Base-by-base conservation (phyloP, 768 basidiomycete genomes). In the Lactarius sanguifluus region DNA sequence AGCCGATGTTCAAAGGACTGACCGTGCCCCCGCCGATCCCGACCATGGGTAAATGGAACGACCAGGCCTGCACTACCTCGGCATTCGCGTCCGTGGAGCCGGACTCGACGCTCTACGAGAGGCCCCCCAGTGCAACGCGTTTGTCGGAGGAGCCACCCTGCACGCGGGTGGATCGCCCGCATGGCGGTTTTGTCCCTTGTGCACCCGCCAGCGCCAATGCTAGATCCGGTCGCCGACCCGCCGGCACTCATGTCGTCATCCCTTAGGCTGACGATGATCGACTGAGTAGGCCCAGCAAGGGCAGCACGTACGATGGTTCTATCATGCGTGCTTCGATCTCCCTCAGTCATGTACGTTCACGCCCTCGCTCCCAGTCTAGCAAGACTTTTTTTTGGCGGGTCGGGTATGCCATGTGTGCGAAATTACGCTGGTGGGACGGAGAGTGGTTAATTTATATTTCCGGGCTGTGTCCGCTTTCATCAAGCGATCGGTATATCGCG, bases 391-490 rank as follows among this genome's bases (percentile, higher is more conserved):
- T 82, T 13, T 70, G 23, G 5, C 36, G 75, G 67, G 15, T 71
- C 80, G 15, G 81, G 82, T 64, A 76, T 72, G 16, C 73, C 75
- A 34, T 76, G 74, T 61, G 86, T 86, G n/a, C 10, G n/a, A 47
- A 8, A 16, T 18, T 18, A 3, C 16, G 16, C 18, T 18, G 16
- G 43, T 20, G 43, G 20, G 45, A 23, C n/a, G 43, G 43, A 45
- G 9, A 47, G 9, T 47, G 45, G n/a, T 47, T 38, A 12, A 13
- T 12, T 13, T 12, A 38, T 38, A 38, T 38, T 36, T 38, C 36
- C 36, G 13, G 9, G 36, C 12, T 13, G 36, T 38, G 36, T 38
- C 13, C 13, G 36, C 36, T 13, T 13, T 38, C 36, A 13, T 38
- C 36, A 13, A 13, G 13, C 13, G 36, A 38, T 38, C 36, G 12